Conservation (phyloP, 2,329 filamentous ascomycete genomes). For the Paecilomyces fulvus region DNA sequence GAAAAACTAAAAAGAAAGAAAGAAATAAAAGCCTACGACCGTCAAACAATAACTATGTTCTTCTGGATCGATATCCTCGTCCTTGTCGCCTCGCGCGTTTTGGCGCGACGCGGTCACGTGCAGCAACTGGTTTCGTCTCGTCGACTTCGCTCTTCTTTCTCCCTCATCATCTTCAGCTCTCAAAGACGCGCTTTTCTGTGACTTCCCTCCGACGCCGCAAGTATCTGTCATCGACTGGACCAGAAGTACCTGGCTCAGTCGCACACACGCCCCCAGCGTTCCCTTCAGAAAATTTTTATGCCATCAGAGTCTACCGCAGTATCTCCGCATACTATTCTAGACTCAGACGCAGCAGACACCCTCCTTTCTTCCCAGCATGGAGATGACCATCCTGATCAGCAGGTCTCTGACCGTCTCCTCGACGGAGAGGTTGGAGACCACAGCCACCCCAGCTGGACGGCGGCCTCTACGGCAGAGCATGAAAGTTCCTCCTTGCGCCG, state of each 20-base stretch:
- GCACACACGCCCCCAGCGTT: constrained; percentile 20
- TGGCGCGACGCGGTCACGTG: constrained; percentile 2
- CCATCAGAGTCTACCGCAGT: constrained; percentile 50
- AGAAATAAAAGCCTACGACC: neutral
- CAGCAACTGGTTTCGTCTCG: constrained; percentile 5
- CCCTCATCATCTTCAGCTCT: constrained; percentile 1
- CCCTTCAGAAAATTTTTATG: constrained; percentile 50
- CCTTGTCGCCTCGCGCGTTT: neutral
- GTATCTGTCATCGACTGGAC: constrained; percentile 38
- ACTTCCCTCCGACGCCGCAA: constrained; percentile 1
- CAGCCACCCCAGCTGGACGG: constrained; percentile 13
- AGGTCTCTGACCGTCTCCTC: constrained; percentile 36
- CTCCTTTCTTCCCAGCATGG: constrained; percentile 50
- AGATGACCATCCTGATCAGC: constrained; percentile 38
- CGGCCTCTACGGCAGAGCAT: constrained; percentile 13
- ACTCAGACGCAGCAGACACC: constrained; percentile 27
- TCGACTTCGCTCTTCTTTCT: constrained; percentile 1
- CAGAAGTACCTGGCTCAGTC: constrained; percentile 50
- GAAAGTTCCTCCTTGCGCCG: constrained; percentile 18
- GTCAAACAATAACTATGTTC: neutral
- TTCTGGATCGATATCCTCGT: neutral
- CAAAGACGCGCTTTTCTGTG: neutral
- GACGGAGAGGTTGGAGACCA: constrained; percentile 31
- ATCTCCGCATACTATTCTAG: constrained; percentile 38
- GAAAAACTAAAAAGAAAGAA: neutral